phyloP scores from a whole-genome alignment of 257 asterid species.

The Gentiana macrophylla region DNA sequence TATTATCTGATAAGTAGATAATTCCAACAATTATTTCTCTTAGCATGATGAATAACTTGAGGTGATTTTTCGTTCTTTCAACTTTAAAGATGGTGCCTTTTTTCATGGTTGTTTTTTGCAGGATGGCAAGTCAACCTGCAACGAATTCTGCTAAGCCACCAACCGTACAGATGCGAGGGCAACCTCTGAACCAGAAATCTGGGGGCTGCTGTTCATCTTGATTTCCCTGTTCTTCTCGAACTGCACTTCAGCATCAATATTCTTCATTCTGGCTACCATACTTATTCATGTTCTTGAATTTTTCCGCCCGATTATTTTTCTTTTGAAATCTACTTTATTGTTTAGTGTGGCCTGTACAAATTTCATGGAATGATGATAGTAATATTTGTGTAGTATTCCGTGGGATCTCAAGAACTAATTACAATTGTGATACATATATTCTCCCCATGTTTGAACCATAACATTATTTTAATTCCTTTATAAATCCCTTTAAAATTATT shows the following conservation, averaged over 20 bases:
- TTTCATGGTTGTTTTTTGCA: constrained; percentile 13
- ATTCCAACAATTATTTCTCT: too few species aligned
- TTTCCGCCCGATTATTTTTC: constrained; percentile 23
- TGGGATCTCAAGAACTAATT: too few species aligned
- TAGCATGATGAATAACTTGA: too few species aligned
- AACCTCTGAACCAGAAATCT: constrained; percentile 59
- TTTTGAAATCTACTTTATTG: constrained; percentile 17
- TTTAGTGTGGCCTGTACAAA: constrained; percentile 27
- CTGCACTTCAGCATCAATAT: constrained; percentile 3
- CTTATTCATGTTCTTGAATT: constrained; percentile 2
- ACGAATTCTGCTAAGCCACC: constrained; percentile 51
- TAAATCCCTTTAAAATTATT: too few species aligned
- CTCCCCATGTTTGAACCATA: too few species aligned
- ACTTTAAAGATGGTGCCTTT: neutral
- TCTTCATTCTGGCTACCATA: neutral
- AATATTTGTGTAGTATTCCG: neutral
- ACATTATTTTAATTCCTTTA: too few species aligned
- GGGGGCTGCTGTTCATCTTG: constrained; percentile 72
- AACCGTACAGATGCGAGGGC: constrained; percentile 66
- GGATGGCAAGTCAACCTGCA: constrained; percentile 74
- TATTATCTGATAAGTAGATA: too few species aligned
- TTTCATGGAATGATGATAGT: neutral
- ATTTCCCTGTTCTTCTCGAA: neutral
- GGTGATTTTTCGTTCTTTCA: neutral
- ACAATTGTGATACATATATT: too few species aligned